Evolutionary conservation across 177 flowering plant species (phyloP), one percentile per base, ranked within the genome.

Genomic region (Tripterygium wilfordii): DNA sequence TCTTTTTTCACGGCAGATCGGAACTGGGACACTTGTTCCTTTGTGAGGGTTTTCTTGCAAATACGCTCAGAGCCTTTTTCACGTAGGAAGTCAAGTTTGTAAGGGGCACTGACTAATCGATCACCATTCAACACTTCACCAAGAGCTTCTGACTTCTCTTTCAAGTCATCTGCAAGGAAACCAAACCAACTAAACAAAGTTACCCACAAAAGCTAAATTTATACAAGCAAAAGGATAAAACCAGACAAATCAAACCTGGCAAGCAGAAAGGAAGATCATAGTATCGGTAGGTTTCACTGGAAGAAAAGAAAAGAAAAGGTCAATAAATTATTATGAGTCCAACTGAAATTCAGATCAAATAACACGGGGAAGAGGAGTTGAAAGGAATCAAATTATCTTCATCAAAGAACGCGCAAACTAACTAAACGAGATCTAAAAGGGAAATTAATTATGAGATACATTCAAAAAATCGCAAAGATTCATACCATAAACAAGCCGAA

Each of bases 111-210:
- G 25, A 70, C 76, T 35, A 70, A 67, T 1, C 76, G 60, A 35
- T 70, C 75, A 15, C 75, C 75, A 63, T 70, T 70, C 51, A 70
- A 45, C 15, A 63, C 63, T 51, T 70, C 76, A 35, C 71, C 76
- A 20, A 70, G 66, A 10, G 69, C 71, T 54, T 63, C 71, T 42
- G 49, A 66, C 36, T 70, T 70, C 42, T 63, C 71, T 25, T 60
- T 60, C 44, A 52, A 41, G 27, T 33, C 41, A 49, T 51, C 76
- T 70, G 47, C 24, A 47, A 68, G 23, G 32, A 7, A 39, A 18
- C 19, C 28, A 13, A 23, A 30, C 15, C 29, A 36, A 23, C n/a
- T 27, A 6, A 50, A 27, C 13, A 15, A 45, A 46, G 23, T 2
- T 0, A 20, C 4, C 25, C 2, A 21, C 4, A 20, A 20, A 20